Percentiles rank a stretch among this genome's conserved stretches.
Evolutionary conservation across 768 basidiomycete species (phyloP).

Genomic region (Crassisporium funariophilum): DNA sequence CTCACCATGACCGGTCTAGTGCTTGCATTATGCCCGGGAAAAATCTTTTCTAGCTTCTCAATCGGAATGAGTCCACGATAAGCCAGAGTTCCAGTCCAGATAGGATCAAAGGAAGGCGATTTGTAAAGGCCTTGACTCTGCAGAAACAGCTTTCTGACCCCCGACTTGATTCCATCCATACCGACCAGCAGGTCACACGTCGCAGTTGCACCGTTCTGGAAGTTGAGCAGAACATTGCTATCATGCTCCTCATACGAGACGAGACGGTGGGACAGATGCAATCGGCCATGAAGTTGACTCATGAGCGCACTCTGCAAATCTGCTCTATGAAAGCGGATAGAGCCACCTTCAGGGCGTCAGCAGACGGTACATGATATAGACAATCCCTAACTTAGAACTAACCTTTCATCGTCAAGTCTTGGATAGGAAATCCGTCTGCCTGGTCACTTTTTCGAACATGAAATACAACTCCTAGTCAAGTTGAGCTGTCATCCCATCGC

Average conservation of each 20-base stretch:
- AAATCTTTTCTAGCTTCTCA: conserved; percentile 23
- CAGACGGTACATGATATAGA: background rate
- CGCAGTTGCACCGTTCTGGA: conserved; percentile 37
- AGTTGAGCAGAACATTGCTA: conserved; percentile 31
- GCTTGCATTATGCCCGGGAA: conserved; percentile 33
- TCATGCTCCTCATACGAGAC: conserved; percentile 27
- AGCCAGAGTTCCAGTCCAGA: conserved; percentile 39
- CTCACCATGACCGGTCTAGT: conserved; percentile 27
- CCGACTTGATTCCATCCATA: conserved; percentile 45
- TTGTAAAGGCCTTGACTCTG: conserved; percentile 8
- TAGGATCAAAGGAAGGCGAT: conserved; percentile 30
- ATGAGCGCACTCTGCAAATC: conserved; percentile 36
- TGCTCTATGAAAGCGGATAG: conserved; percentile 35
- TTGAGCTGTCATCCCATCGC: background rate
- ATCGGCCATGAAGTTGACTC: conserved; percentile 29
- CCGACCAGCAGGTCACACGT: conserved; percentile 44
- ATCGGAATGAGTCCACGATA: conserved; percentile 39
- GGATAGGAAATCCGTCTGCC: conserved; percentile 29
- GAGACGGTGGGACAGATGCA: conserved; percentile 39
- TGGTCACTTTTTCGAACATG: conserved; percentile 36
- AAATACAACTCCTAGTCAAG: conserved; percentile 16
- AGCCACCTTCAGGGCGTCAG: conserved; percentile 24
- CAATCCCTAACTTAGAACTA: background rate
- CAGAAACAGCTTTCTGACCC: conserved; percentile 22
- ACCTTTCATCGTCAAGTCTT: conserved; percentile 26